Conservation (phyloP, 495 filamentous ascomycete species). For the Penicillium diatomitis region DNA sequence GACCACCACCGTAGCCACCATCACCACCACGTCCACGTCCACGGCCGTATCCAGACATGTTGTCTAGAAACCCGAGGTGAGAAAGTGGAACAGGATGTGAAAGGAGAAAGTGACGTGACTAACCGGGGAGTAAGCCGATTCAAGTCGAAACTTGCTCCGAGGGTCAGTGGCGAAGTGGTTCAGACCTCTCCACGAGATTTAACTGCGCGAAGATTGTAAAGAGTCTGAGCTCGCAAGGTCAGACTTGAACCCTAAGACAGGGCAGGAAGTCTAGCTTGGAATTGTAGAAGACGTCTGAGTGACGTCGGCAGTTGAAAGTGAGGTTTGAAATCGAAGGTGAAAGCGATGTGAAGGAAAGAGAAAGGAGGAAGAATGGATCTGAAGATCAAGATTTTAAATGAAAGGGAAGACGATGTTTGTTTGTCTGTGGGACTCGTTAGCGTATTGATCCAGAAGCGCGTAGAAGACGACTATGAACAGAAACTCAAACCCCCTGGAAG, state of each 20-base stretch:
- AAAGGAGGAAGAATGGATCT: neutral
- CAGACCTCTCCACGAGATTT: no score
- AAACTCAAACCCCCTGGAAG: no score
- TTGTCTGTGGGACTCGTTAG: neutral
- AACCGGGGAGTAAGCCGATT: no score
- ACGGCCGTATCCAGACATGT: conserved; percentile 6
- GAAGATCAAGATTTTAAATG: neutral
- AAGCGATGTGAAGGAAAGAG: neutral
- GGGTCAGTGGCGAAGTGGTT: no score
- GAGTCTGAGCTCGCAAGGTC: neutral
- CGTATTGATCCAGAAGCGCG: neutral
- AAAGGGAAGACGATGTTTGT: neutral
- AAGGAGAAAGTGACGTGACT: neutral
- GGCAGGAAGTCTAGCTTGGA: neutral
- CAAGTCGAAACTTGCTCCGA: no score
- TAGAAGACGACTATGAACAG: neutral
- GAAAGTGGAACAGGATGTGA: neutral
- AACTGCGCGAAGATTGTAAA: neutral
- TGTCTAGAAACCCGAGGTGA: neutral
- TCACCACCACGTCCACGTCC: neutral
- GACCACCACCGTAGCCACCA: neutral
- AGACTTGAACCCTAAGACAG: neutral
- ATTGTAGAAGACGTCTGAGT: neutral
- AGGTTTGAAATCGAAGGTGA: neutral
- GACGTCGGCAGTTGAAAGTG: no score